Evolutionary conservation across 805 yeast species (phyloP), one percentile per base, ranked within the genome.

Genomic region (Candida sakaeoensis): DNA sequence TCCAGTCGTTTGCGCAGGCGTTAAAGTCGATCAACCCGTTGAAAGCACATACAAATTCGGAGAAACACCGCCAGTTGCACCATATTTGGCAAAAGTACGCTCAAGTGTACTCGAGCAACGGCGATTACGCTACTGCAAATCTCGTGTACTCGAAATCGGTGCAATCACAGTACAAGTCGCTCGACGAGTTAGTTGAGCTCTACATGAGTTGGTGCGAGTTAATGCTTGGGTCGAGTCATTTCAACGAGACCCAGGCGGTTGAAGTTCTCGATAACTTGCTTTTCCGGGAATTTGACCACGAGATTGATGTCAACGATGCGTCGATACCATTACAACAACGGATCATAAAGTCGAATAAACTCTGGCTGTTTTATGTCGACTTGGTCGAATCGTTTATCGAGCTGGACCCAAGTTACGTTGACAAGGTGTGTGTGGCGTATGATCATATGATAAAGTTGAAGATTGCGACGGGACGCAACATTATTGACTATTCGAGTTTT

Each of bases 291-390:
- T 32, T 36, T 13, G 42, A 48, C 5, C 36, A 44, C 4, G 39
- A 36, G 2, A 39, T 54, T 3, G 13, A 26, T 3, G 72, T 60
- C 43, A 56, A 60, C 26, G 80, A 79, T 51, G 52, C 58, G 14
- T 48, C 61, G 0, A 40, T 70, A 2, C 64, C 82, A 10, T 76
- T 85, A 0, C 89, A 82, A 46, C 58, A 73, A 19, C 58, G 86
- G 22, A 49, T 83, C 8, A 80, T 75, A 55, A 80, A 78, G 48
- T 78, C 85, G 4, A 60, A 66, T 30, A 75, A 75, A 37, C 59
- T 89, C 5, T 90, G 96, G 96, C 61, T 76, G 3, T 74, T 77
- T 46, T 86, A 84, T 52, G 55, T 87, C 19, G 95, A 86, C 50
- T 54, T 86, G 21, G 68, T 82, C 13, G 90, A 84, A 57, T 70